Percentiles rank a stretch among this genome's conserved stretches.
phyloP scores from a whole-genome alignment of 176 grass and related monocot species.

The Eragrostis nindensis region DNA sequence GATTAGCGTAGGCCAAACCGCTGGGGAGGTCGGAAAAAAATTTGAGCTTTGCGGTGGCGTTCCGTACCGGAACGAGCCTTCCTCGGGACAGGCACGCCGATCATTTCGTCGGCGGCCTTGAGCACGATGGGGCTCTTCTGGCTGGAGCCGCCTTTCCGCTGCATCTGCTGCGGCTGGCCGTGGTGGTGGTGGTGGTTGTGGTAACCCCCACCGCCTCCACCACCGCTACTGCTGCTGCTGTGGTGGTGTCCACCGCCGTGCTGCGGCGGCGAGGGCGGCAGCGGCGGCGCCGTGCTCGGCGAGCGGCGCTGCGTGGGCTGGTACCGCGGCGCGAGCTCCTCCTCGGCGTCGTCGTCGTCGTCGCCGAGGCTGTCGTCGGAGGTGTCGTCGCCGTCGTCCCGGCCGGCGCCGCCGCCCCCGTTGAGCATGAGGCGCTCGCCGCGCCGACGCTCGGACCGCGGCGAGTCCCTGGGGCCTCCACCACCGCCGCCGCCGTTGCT shows the following conservation, averaged over 20 bases:
- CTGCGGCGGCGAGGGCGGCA: constrained; percentile 66
- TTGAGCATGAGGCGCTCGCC: constrained; percentile 65
- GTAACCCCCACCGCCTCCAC: constrained; percentile 56
- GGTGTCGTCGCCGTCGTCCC: constrained; percentile 75
- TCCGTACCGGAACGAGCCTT: constrained; percentile 86
- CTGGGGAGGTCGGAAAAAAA: background rate
- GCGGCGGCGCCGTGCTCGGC: constrained; percentile 64
- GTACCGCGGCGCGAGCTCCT: constrained; percentile 59
- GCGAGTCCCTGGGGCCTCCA: constrained; percentile 46
- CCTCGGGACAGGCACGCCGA: constrained; percentile 85
- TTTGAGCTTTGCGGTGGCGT: background rate
- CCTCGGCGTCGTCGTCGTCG: constrained; percentile 83
- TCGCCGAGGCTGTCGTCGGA: constrained; percentile 88
- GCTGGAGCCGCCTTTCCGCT: constrained; percentile 62
- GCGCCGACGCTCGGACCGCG: constrained; percentile 56
- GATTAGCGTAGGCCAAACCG: constrained; percentile 34
- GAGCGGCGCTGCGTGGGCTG: constrained; percentile 46
- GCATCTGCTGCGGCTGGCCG: constrained; percentile 58
- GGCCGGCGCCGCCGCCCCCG: constrained; percentile 49
- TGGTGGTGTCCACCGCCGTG: constrained; percentile 39
- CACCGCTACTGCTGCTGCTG: constrained; percentile 60
- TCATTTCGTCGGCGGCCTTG: constrained; percentile 97
- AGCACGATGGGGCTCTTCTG: constrained; percentile 49
- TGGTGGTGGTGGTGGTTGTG: constrained; percentile 60
- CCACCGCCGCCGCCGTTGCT: constrained; percentile 50